phyloP scores from a whole-genome alignment of 345 rosid species.

The Linum tenue region DNA sequence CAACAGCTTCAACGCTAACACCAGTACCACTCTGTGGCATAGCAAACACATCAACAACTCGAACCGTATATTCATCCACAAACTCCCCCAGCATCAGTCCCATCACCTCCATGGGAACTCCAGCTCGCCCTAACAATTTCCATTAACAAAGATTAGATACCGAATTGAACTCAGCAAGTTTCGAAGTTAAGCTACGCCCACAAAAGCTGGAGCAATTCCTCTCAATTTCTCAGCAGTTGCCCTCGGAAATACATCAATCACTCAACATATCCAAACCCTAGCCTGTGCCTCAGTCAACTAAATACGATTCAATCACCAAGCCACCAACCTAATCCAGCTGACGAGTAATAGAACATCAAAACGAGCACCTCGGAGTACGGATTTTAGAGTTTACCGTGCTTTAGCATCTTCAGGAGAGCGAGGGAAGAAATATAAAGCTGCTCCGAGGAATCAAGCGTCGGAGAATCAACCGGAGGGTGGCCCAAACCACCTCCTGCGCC shows the following conservation, averaged over 20 bases:
- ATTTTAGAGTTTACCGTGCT: conserved; percentile 41
- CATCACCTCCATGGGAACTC: conserved; percentile 99
- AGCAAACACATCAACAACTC: conserved; percentile 96
- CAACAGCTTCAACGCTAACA: conserved; percentile 98
- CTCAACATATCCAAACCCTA: conserved; percentile 11
- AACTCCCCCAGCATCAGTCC: conserved; percentile 99
- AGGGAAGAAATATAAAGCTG: conserved; percentile 97
- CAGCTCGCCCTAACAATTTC: conserved; percentile 66
- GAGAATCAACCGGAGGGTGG: conserved; percentile 87
- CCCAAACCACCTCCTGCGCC: conserved; percentile 83
- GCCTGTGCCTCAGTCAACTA: not conserved
- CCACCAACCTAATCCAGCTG: too few relatives aligned
- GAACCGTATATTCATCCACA: conserved; percentile 93
- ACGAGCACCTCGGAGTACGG: not conserved
- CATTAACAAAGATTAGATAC: too few relatives aligned
- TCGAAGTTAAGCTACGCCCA: too few relatives aligned
- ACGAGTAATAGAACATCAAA: too few relatives aligned
- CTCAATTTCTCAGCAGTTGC: too few relatives aligned
- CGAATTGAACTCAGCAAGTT: too few relatives aligned
- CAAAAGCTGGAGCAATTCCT: too few relatives aligned
- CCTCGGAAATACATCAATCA: not conserved
- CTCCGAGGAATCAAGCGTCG: conserved; percentile 91
- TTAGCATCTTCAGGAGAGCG: conserved; percentile 96
- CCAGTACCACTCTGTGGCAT: conserved; percentile 99
- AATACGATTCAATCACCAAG: too few relatives aligned